Percentiles rank a stretch among this genome's conserved stretches.
These are phyloP conservation scores for Pyrenophora teres DNA, from an alignment of 2,329 filamentous ascomycete species.

Conservation along the genomic window DNA sequence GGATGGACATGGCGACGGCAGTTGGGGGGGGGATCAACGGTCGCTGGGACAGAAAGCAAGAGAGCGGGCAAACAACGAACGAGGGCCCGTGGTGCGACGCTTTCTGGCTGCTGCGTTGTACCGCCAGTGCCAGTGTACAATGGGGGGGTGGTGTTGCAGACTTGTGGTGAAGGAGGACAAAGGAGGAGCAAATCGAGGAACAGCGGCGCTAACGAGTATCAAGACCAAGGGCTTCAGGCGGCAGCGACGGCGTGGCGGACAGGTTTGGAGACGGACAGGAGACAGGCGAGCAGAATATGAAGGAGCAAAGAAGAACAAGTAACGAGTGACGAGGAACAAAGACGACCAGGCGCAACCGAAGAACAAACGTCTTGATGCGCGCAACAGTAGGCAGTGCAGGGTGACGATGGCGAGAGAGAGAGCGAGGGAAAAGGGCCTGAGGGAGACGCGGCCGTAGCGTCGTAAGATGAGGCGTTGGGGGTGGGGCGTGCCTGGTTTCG, in stretches of 20 bases:
- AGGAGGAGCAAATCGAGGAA: constrained; percentile 8
- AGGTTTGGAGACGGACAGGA: no score
- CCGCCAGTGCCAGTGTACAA: constrained; percentile 4
- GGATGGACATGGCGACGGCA: constrained; percentile 23
- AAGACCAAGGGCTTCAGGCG: neutral
- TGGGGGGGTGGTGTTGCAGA: constrained; percentile 1
- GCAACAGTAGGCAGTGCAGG: neutral
- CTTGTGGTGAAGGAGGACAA: constrained; percentile 17
- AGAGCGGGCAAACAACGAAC: neutral
- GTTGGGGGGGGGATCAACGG: constrained; percentile 22
- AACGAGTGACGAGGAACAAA: constrained; percentile 22
- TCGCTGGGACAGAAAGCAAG: constrained; percentile 3
- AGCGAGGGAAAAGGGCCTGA: constrained; percentile 1
- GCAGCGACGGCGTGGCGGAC: neutral
- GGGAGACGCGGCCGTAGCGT: constrained; percentile 8
- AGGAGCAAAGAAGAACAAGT: neutral
- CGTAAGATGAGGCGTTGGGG: constrained; percentile 22
- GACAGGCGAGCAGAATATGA: neutral
- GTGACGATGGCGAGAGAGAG: constrained; percentile 1
- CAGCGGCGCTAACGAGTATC: constrained; percentile 13
- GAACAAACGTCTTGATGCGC: constrained; percentile 7
- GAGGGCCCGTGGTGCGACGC: constrained; percentile 14
- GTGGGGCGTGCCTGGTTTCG: constrained; percentile 24
- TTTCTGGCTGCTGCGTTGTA: constrained; percentile 1
- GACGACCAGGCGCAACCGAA: constrained; percentile 1